Conservation (phyloP, 345 rosid genomes). For the Hirschfeldia incana region DNA sequence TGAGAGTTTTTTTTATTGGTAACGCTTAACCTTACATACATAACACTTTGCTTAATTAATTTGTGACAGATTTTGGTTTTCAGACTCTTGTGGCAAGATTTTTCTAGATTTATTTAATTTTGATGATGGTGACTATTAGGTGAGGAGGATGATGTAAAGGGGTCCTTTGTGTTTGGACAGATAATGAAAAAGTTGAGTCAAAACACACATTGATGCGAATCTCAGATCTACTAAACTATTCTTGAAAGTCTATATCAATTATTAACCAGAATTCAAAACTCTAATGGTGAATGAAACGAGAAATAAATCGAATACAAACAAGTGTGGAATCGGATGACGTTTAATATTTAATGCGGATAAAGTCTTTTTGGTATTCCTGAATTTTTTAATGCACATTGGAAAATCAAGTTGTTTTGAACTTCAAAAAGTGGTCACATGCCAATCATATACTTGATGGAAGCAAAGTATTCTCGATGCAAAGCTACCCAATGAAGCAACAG, state of each 20-base stretch:
- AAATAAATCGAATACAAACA: slow-evolving; percentile 1
- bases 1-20: slow-evolving; percentile 10
- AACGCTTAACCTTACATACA: too few species aligned
- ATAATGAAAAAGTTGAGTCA: slow-evolving; percentile 10
- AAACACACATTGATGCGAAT: slow-evolving; percentile 13
- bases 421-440: neutral
- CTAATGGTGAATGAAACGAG: neutral
- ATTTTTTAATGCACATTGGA: neutral
- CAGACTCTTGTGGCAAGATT: too few species aligned
- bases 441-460: slow-evolving; percentile 1
- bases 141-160: neutral
- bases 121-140: neutral
- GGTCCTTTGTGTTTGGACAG: neutral
- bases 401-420: neutral
- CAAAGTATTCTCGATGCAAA: neutral
- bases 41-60: too few species aligned
- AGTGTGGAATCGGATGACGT: neutral
- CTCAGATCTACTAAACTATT: neutral
- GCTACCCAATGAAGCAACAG: slow-evolving; percentile 27
- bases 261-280: neutral
- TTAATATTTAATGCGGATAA: neutral
- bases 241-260: neutral
- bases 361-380: neutral
- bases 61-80: too few species aligned
- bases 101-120: neutral